Conservation (phyloP, 306 rosid genomes). For the Begonia peltatifolia region DNA sequence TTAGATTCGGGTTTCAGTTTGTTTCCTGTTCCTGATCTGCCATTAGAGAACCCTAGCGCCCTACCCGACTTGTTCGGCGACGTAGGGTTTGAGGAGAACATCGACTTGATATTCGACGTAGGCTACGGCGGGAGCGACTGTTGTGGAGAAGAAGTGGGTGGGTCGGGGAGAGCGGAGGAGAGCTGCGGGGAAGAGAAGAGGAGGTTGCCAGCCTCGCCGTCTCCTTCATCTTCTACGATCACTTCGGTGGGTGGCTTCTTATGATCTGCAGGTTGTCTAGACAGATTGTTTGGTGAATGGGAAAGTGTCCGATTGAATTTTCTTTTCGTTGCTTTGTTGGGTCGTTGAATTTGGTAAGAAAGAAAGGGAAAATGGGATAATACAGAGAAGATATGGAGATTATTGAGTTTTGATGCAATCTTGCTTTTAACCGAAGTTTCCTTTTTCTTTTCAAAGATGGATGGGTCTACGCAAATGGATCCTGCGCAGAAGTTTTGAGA, state of each 20-base stretch:
- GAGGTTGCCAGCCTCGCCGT: constrained; percentile 23
- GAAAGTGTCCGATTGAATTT: no score
- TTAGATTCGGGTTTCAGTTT: constrained; percentile 24
- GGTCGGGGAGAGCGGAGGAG: constrained; percentile 14
- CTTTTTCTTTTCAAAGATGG: no score
- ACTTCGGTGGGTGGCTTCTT: constrained; percentile 14
- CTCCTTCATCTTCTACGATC: constrained; percentile 44
- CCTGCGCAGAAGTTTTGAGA: no score
- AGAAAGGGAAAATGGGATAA: no score
- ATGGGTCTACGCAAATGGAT: no score
- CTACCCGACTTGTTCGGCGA: constrained; percentile 30
- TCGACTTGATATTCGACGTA: constrained; percentile 33
- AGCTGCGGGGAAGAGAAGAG: constrained; percentile 12
- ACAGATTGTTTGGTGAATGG: no score
- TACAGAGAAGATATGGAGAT: no score
- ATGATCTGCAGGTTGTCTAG: no score
- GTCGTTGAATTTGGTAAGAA: no score
- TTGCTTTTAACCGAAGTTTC: no score
- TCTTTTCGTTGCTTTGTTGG: no score
- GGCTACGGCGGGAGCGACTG: constrained; percentile 12
- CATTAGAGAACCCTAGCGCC: constrained; percentile 18
- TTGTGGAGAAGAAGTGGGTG: constrained; percentile 13
- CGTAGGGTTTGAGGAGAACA: constrained; percentile 43
- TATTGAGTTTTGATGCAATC: no score
- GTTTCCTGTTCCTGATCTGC: constrained; percentile 22